Evolutionary conservation across 306 rosid species (phyloP), one percentile per base, ranked within the genome.

Genomic region (Carpinus fangiana): DNA sequence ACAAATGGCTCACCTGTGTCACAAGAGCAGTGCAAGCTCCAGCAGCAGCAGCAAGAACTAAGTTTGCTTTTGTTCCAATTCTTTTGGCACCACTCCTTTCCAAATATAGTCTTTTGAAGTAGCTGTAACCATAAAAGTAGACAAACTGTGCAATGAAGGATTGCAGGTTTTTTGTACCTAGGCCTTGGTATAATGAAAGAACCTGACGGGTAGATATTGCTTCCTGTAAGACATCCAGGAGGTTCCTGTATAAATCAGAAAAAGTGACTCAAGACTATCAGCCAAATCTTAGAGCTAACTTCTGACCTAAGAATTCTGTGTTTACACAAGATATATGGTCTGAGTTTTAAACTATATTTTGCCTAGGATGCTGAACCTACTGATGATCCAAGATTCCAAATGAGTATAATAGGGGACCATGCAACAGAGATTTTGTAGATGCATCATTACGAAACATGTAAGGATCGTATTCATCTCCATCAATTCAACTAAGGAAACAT

Each of bases 111-210:
- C 91, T 93, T 78, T 96, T 96, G 87, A 96, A 96, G 76, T 96
- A 91, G 93, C 97, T 96, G 82, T 96, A 96, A 55, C 99, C 99
- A 72, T 91, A 93, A 76, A 96, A 96, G 88, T 96, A 96, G 76
- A 96, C 84, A 73, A 96, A 96, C 83, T 93, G 98, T 41, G 99
- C 85, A 83, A 91, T 74, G 90, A 96, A 96, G 43, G 99, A 90
- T 80, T 96, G 99, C 65, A 96, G 87, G 86, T 93, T 96, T 74
- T 96, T 96, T 18, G 99, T 93, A 65, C 91, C 97, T 16, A 96
- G 90, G 34, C 99, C 99, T 84, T 96, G 99, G 83, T 96, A 96
- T 74, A 96, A 91, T 0, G 99, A 96, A 82, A 90, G 88, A 74
- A 91, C 88, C 86, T 90, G 97, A 50, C 88, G 77, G 10, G 71